These are phyloP conservation scores for Cephaloascus fragrans DNA, from an alignment of 805 yeast genomes.

Conservation along the genomic window DNA sequence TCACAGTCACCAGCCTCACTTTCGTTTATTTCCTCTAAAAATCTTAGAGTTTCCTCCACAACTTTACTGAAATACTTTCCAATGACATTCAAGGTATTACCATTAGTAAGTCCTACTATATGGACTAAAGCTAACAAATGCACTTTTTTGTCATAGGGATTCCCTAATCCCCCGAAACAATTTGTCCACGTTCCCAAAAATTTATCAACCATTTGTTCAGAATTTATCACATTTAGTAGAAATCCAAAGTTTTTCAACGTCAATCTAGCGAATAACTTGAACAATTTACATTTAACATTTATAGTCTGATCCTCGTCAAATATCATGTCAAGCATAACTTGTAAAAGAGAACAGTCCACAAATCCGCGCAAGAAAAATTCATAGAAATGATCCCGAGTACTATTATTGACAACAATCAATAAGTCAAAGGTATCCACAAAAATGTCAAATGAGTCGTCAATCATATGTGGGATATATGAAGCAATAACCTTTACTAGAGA, in stretches of 20 bases:
- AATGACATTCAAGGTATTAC: constrained; percentile 8
- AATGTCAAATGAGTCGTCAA: constrained; percentile 60
- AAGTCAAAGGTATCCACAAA: constrained; percentile 47
- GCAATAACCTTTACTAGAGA: constrained; percentile 40
- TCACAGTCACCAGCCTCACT: constrained; percentile 43
- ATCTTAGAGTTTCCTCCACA: constrained; percentile 24
- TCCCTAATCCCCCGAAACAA: constrained; percentile 44
- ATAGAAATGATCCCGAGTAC: constrained; percentile 10
- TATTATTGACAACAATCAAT: constrained; percentile 21
- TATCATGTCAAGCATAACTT: constrained; percentile 27
- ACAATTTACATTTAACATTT: constrained; percentile 24
- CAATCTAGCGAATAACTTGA: constrained; percentile 25
- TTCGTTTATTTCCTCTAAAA: constrained; percentile 74
- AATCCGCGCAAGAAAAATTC: constrained; percentile 16
- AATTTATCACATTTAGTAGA: constrained; percentile 22
- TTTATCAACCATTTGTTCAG: constrained; percentile 7
- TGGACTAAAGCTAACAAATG: constrained; percentile 53
- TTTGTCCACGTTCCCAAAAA: constrained; percentile 28
- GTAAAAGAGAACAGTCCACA: constrained; percentile 34
- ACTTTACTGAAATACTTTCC: constrained; percentile 15
- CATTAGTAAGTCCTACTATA: constrained; percentile 26
- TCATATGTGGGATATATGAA: constrained; percentile 45
- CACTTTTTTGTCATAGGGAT: constrained; percentile 67
- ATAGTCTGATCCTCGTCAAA: constrained; percentile 33
- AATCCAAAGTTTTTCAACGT: constrained; percentile 22